phyloP scores from a whole-genome alignment of 345 rosid species.

The Linum tenue region DNA sequence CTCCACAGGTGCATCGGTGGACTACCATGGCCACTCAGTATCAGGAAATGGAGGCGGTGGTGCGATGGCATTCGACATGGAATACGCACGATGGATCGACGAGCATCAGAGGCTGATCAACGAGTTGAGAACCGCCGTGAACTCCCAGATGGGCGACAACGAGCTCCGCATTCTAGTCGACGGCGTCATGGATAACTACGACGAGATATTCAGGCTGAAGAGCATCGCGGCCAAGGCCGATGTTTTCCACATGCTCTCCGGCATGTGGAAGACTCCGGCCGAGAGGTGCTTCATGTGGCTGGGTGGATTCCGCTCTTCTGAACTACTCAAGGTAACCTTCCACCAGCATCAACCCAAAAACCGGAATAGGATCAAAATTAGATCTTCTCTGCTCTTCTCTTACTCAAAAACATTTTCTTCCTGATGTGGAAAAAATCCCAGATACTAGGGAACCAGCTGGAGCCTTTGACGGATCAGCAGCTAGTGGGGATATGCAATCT shows the following conservation, averaged over 20 bases:
- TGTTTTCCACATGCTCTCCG: conserved; percentile 33
- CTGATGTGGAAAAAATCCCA: conserved; percentile 8
- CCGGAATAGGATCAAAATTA: no score
- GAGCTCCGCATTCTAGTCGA: conserved; percentile 66
- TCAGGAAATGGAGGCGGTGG: neutral
- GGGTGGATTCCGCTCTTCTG: conserved; percentile 93
- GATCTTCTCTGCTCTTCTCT: neutral
- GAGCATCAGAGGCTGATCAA: no score
- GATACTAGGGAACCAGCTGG: conserved; percentile 81
- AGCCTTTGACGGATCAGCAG: conserved; percentile 88
- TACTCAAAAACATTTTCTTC: neutral
- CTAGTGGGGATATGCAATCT: conserved; percentile 87
- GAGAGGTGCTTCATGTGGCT: conserved; percentile 97
- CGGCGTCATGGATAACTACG: conserved; percentile 69
- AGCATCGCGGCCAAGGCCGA: conserved; percentile 67
- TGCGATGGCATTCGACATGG: conserved; percentile 33
- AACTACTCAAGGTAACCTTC: conserved; percentile 61
- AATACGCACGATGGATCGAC: conserved; percentile 39
- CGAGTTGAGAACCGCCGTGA: conserved; percentile 52
- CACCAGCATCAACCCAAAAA: no score
- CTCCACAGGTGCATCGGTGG: neutral
- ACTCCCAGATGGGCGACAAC: conserved; percentile 48
- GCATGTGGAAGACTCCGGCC: conserved; percentile 93
- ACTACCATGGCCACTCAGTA: neutral
- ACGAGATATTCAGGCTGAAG: conserved; percentile 65